Percentiles rank a stretch among this genome's conserved stretches.
phyloP scores from a whole-genome alignment of 1,139 yeast genomes.

The Blastobotrys capitulatus region DNA sequence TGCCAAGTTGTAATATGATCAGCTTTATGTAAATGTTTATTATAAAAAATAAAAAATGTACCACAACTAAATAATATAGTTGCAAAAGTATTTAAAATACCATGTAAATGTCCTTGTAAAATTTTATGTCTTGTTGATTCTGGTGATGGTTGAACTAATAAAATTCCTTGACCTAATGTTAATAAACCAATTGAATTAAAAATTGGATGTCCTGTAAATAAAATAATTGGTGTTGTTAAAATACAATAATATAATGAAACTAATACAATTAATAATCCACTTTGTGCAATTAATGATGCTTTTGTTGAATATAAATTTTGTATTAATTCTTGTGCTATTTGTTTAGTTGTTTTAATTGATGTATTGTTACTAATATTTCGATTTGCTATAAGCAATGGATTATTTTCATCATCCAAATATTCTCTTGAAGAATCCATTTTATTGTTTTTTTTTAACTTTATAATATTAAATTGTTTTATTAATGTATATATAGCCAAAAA shows the following conservation, averaged over 20 bases:
- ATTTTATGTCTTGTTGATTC: constrained; percentile 22
- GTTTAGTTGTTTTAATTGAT: not conserved
- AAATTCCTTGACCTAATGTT: constrained; percentile 20
- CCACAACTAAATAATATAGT: constrained; percentile 21
- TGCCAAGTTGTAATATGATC: constrained; percentile 30
- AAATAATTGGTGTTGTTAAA: constrained; percentile 17
- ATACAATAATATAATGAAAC: constrained; percentile 17
- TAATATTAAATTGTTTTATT: no score
- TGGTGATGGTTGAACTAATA: constrained; percentile 26
- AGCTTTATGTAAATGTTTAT: constrained; percentile 25
- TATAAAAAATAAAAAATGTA: constrained; percentile 22
- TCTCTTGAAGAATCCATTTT: not conserved
- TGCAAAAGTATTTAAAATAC: constrained; percentile 23
- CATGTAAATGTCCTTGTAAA: constrained; percentile 27
- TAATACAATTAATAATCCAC: constrained; percentile 16
- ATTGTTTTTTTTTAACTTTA: no score
- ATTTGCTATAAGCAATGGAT: not conserved
- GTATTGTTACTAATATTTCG: not conserved
- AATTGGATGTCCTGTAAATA: constrained; percentile 26
- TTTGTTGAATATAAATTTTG: not conserved
- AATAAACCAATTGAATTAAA: constrained; percentile 23
- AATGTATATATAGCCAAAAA: no score
- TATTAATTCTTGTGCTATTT: not conserved
- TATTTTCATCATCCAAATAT: not conserved
- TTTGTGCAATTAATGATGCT: constrained; percentile 18